These are phyloP conservation scores for Buddleja alternifolia DNA, from an alignment of 257 asterid genomes.

Conservation along the genomic window DNA sequence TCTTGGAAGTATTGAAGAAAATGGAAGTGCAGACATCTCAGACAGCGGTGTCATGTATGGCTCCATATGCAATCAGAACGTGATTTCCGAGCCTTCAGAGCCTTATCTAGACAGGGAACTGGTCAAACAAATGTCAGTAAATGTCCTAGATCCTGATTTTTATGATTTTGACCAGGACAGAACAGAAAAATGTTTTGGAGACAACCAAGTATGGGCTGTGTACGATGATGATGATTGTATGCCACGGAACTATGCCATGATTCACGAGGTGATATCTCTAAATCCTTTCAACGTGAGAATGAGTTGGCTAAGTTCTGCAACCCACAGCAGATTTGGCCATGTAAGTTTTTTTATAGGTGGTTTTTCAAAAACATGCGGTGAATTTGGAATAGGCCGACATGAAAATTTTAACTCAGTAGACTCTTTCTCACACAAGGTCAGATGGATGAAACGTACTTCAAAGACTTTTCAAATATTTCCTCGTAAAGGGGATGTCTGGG, in stretches of 20 bases:
- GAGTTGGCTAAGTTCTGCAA: slow-evolving; percentile 58
- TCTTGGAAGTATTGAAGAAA: slow-evolving; percentile 27
- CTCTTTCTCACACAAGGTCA: slow-evolving; percentile 65
- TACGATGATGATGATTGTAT: slow-evolving; percentile 75
- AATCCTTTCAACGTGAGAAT: slow-evolving; percentile 59
- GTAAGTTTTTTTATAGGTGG: slow-evolving; percentile 51
- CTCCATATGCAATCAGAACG: slow-evolving; percentile 22
- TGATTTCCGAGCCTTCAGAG: slow-evolving; percentile 18
- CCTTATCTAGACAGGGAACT: slow-evolving; percentile 21
- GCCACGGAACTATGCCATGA: slow-evolving; percentile 73
- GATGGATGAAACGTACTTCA: slow-evolving; percentile 42
- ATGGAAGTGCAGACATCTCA: slow-evolving; percentile 24
- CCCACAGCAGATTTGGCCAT: slow-evolving; percentile 39
- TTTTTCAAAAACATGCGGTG: slow-evolving; percentile 56
- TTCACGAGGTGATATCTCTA: slow-evolving; percentile 57
- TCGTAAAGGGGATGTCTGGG: slow-evolving; percentile 72
- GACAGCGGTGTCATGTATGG: slow-evolving; percentile 16
- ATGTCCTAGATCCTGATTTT: slow-evolving; percentile 61
- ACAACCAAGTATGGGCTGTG: slow-evolving; percentile 74
- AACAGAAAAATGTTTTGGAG: slow-evolving; percentile 47
- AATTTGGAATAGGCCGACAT: slow-evolving; percentile 47
- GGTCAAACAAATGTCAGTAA: slow-evolving; percentile 34
- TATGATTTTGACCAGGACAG: slow-evolving; percentile 58
- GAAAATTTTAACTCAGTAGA: slow-evolving; percentile 44
- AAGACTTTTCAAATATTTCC: slow-evolving; percentile 60